Percentiles rank a stretch among this genome's conserved stretches.
These are phyloP conservation scores for Galerina marginata DNA, from an alignment of 768 basidiomycete species.

Conservation along the genomic window DNA sequence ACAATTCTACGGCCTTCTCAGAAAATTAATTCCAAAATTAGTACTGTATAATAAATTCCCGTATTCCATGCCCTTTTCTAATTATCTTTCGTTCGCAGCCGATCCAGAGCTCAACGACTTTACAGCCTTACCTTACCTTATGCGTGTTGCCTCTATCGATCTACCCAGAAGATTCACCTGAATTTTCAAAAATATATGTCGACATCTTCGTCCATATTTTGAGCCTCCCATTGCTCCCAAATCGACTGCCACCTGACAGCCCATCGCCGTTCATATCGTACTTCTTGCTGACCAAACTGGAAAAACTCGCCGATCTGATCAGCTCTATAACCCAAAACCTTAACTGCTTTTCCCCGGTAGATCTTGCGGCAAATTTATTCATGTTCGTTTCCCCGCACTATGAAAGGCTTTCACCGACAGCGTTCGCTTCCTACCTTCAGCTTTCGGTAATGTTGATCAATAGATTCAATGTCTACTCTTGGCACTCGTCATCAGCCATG, in stretches of 20 bases:
- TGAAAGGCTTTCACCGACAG: slow-evolving; percentile 44
- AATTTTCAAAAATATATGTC: slow-evolving; percentile 40
- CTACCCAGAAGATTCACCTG: slow-evolving; percentile 25
- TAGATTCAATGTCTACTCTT: slow-evolving; percentile 49
- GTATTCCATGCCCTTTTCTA: background rate
- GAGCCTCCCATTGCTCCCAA: slow-evolving; percentile 78
- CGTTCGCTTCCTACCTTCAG: slow-evolving; percentile 59
- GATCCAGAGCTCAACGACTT: slow-evolving; percentile 54
- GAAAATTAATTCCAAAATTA: slow-evolving; percentile 46
- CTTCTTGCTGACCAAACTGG: slow-evolving; percentile 56
- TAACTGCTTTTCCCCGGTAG: slow-evolving; percentile 42
- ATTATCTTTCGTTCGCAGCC: slow-evolving; percentile 43
- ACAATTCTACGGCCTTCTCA: slow-evolving; percentile 50
- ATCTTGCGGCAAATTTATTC: slow-evolving; percentile 76
- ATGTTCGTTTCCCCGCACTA: slow-evolving; percentile 72
- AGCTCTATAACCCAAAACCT: slow-evolving; percentile 34
- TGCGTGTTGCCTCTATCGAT: slow-evolving; percentile 45
- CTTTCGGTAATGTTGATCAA: slow-evolving; percentile 59
- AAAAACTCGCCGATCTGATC: slow-evolving; percentile 28
- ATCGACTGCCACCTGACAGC: slow-evolving; percentile 65
- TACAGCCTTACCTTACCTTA: slow-evolving; percentile 54
- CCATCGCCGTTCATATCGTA: slow-evolving; percentile 69
- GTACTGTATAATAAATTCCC: slow-evolving; percentile 34
- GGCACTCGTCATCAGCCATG: slow-evolving; percentile 32
- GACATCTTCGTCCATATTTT: slow-evolving; percentile 61